Conservation (phyloP, 495 filamentous ascomycete species). For the Penicillium coffeae region DNA sequence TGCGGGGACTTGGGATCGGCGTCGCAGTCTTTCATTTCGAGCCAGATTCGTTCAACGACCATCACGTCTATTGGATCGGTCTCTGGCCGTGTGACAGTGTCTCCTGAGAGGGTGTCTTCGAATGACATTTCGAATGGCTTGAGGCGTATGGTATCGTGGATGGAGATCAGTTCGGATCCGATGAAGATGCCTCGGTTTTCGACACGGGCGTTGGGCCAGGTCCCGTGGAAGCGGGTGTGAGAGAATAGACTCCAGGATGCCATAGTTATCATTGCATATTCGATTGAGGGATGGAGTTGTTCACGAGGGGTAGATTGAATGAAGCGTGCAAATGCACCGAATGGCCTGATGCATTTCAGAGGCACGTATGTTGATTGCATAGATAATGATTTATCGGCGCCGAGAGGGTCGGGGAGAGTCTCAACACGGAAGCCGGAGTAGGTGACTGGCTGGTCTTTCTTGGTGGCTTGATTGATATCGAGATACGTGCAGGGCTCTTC, state of each 20-base stretch:
- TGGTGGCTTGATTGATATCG: slow-evolving; percentile 37
- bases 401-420: slow-evolving; percentile 47
- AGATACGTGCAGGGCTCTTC: slow-evolving; percentile 35
- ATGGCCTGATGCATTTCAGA: slow-evolving; percentile 52
- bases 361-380: slow-evolving; percentile 53
- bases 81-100: not conserved
- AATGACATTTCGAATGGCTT: slow-evolving; percentile 25
- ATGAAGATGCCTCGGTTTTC: slow-evolving; percentile 53
- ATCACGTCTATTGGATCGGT: slow-evolving; percentile 44
- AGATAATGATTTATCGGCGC: slow-evolving; percentile 46
- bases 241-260: slow-evolving; percentile 50
- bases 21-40: slow-evolving; percentile 40
- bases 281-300: slow-evolving; percentile 51
- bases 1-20: slow-evolving; percentile 41
- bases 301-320: slow-evolving; percentile 34
- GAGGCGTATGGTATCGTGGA: slow-evolving; percentile 53
- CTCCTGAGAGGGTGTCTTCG: slow-evolving; percentile 7
- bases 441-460: slow-evolving; percentile 40
- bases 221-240: slow-evolving; percentile 47
- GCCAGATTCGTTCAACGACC: slow-evolving; percentile 46
- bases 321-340: slow-evolving; percentile 47
- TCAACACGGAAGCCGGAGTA: slow-evolving; percentile 59
- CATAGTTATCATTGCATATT: slow-evolving; percentile 51
- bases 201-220: slow-evolving; percentile 51
- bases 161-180: slow-evolving; percentile 50